Conservation (phyloP, 495 filamentous ascomycete genomes). For the Hypoxylon lenormandii region DNA sequence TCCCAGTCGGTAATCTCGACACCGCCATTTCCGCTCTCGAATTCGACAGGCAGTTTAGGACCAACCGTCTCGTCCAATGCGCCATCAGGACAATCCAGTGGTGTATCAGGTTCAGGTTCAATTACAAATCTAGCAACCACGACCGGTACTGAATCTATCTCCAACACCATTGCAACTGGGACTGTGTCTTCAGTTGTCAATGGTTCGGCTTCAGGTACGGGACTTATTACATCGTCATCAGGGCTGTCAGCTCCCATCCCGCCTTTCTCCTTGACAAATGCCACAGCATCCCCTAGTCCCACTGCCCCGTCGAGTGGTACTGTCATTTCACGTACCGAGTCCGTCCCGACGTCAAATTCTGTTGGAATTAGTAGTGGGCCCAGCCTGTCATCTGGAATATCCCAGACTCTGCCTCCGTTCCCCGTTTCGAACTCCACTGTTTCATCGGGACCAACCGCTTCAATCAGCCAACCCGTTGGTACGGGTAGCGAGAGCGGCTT, state of each 20-base stretch:
- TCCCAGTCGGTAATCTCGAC: constrained; percentile 2
- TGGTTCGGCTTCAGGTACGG: constrained; percentile 31
- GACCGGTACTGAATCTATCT: constrained; percentile 20
- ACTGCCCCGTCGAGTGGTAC: constrained; percentile 28
- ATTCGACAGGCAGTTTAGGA: constrained; percentile 18
- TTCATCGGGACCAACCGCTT: background rate
- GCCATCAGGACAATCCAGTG: constrained; percentile 9
- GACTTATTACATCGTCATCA: background rate
- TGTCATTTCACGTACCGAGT: constrained; percentile 3
- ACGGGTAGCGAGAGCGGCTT: constrained; percentile 20
- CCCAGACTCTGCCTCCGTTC: constrained; percentile 8
- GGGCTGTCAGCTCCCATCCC: constrained; percentile 11
- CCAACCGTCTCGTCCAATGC: constrained; percentile 12
- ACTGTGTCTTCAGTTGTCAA: constrained; percentile 5
- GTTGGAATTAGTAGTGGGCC: constrained; percentile 3
- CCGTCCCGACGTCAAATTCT: constrained; percentile 1
- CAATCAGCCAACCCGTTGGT: constrained; percentile 6
- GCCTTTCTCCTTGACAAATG: constrained; percentile 48
- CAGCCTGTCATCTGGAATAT: constrained; percentile 3
- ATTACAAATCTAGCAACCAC: background rate
- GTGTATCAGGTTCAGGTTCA: background rate
- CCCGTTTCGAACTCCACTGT: constrained; percentile 22
- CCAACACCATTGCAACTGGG: constrained; percentile 18
- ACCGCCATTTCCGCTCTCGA: constrained; percentile 41
- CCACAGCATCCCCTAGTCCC: constrained; percentile 30